Base-by-base conservation (phyloP, 768 basidiomycete genomes). In the Mycena polygramma region DNA sequence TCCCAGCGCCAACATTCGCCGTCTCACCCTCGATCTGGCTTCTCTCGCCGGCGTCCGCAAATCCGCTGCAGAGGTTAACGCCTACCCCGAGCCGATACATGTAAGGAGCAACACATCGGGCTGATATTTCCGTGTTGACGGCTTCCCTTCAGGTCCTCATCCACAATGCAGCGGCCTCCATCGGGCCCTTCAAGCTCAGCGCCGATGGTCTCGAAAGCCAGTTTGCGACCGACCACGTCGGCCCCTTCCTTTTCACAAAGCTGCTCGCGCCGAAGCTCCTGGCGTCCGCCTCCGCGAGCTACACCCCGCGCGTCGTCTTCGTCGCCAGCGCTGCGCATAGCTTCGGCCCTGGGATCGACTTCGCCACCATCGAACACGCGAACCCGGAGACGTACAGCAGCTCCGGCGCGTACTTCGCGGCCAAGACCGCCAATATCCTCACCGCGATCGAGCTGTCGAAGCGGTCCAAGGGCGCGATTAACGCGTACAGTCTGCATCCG, bases 391-490 rank as follows among this genome's bases (percentile, higher is more conserved):
- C n/a, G 2, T 49, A 49, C n/a, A 49, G 5, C 48, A 49, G 48
- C 22, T 49, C 48, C 48, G 48, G 48, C n/a, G 48, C 48, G n/a
- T 49, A 49, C 48, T 49, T 49, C 48, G 48, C 9, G 48, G n/a
- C 48, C n/a, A 49, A 49, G 48, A 22, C n/a, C 48, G 48, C 48
- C 1, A 49, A 49, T 24, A 49, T 49, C n/a, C 48, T 49, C 48
- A 24, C 22, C 22, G 48, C 48, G n/a, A 49, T 49, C 48, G 48
- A 49, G 9, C 48, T 49, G 8, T 49, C 48, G 9, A 49, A 49
- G n/a, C 48, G 48, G 10, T 49, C 48, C n/a, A 49, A 49, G 48
- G 48, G 48, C 1, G 48, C 48, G 7, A 22, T 49, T 17, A 49
- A 49, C 48, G n/a, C 48, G 22, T 49, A 49, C 22, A 49, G 48